A percentile compares a stretch with the other conserved stretches of the same genome.
Conservation (phyloP, 768 basidiomycete genomes). For the Tulasnella sp. region DNA sequence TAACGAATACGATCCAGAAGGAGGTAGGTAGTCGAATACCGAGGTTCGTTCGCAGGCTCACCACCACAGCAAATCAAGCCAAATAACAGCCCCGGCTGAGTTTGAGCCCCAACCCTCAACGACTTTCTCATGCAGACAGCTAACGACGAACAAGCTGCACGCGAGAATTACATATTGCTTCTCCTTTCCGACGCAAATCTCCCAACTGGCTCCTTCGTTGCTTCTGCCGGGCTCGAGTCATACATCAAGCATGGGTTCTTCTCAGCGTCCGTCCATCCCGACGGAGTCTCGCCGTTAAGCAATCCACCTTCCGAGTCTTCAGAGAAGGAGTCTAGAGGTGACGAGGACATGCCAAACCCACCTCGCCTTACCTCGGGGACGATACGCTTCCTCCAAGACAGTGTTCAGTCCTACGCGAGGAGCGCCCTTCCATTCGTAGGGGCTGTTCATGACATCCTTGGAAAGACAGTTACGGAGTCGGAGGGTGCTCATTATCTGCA, state of each 20-base stretch:
- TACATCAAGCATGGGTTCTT: constrained; percentile 78
- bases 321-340: constrained; percentile 10
- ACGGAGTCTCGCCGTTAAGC: constrained; percentile 23
- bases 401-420: constrained; percentile 67
- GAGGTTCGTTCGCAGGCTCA: not conserved
- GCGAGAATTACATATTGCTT: constrained; percentile 62
- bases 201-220: constrained; percentile 94
- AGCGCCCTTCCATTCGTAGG: constrained; percentile 72
- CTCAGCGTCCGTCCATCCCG: constrained; percentile 27
- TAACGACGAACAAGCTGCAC: not conserved
- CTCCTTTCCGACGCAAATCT: constrained; percentile 87
- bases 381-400: constrained; percentile 59
- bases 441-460: constrained; percentile 50
- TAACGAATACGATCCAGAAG: not conserved
- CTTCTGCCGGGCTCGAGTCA: constrained; percentile 88
- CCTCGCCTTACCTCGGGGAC: constrained; percentile 19
- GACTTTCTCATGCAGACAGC: not conserved
- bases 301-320: constrained; percentile 25
- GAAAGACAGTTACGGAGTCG: not conserved
- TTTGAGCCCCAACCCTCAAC: not conserved
- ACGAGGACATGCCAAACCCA: not conserved
- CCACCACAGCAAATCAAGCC: not conserved
- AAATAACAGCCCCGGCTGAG: not conserved
- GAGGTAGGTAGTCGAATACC: not conserved
- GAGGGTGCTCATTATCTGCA: constrained; percentile 31